Evolutionary conservation across 345 rosid species (phyloP), one percentile per base, ranked within the genome.

Genomic region (Cardiospermum halicacabum): DNA sequence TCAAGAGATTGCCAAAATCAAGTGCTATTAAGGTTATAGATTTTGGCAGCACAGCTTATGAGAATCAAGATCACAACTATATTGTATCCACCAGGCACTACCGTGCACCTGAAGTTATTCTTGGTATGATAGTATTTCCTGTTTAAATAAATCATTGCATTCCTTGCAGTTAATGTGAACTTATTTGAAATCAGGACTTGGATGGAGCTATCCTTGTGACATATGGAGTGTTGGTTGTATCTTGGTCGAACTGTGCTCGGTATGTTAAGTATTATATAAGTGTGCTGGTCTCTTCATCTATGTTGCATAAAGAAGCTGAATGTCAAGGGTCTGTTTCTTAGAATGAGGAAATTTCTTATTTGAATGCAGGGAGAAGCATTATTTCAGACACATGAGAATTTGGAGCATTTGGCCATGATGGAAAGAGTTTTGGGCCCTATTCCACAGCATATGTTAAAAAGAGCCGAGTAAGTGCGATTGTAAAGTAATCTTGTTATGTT

Each of bases 361-460:
- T 61, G 11, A 54, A 61, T 53, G 55, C 83, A 84, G 89, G 93
- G 89, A 65, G 86, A 82, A 77, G 88, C 89, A 34, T 71, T 87
- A 76, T 87, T 87, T 69, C 93, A 87, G 80, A 84, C 88, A 3
- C 88, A 82, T 50, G 93, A 87, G 65, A 87, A 82, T 75, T 68
- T 87, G 27, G 92, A 84, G 81, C 93, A 84, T 73, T 69, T 84
- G 37, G 93, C 89, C 21, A 84, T 87, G 89, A 87, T 87, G 88
- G 89, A 87, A 74, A 82, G 82, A 78, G 86, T 79, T 61, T 73
- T 87, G 47, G 89, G 93, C 32, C 82, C 80, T 3, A 62, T 87
- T 58, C 89, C 93, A 55, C 89, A 70, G 60, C 89, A 80, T 65
- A 78, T 84, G 79, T 54, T 82, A 72, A 77, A 75, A 51, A 79